Evolutionary conservation across 202 grass and related monocot genomes (phyloP).

Genomic region (Dendrocalamus latiflorus): DNA sequence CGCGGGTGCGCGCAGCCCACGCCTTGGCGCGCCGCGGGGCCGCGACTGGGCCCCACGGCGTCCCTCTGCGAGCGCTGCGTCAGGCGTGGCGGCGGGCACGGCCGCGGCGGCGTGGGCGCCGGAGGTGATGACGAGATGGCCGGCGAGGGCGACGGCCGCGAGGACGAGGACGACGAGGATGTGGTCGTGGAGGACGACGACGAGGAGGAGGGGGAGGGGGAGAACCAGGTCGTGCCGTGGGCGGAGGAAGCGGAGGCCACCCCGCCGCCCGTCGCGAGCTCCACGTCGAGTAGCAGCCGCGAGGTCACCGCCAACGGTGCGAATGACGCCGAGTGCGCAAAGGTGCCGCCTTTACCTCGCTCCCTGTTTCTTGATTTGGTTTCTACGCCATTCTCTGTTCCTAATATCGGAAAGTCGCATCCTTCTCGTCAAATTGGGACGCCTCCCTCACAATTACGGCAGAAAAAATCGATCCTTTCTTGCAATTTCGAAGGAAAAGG

Average conservation of each 20-base stretch:
- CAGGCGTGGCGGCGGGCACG: neutral
- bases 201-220: slow-evolving; percentile 49
- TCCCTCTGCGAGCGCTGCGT: slow-evolving; percentile 72
- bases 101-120: neutral
- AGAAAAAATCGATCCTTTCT: neutral
- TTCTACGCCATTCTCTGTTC: neutral
- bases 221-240: slow-evolving; percentile 96
- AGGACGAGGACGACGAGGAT: slow-evolving; percentile 11
- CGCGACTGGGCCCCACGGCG: slow-evolving; percentile 49
- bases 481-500: neutral
- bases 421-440: neutral
- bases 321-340: slow-evolving; percentile 1
- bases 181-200: slow-evolving; percentile 24
- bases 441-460: neutral
- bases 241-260: slow-evolving; percentile 30
- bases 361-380: neutral
- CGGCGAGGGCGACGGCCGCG: neutral
- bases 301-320: slow-evolving; percentile 14
- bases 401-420: neutral
- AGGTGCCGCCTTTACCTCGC: slow-evolving; percentile 7
- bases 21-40: slow-evolving; percentile 61
- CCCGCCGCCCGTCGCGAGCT: slow-evolving; percentile 58
- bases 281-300: slow-evolving; percentile 61
- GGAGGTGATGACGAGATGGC: slow-evolving; percentile 11
- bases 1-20: slow-evolving; percentile 70